A percentile compares a stretch with the other conserved stretches of the same genome.
Conservation (phyloP, 768 basidiomycete species). For the Lactarius quietus region DNA sequence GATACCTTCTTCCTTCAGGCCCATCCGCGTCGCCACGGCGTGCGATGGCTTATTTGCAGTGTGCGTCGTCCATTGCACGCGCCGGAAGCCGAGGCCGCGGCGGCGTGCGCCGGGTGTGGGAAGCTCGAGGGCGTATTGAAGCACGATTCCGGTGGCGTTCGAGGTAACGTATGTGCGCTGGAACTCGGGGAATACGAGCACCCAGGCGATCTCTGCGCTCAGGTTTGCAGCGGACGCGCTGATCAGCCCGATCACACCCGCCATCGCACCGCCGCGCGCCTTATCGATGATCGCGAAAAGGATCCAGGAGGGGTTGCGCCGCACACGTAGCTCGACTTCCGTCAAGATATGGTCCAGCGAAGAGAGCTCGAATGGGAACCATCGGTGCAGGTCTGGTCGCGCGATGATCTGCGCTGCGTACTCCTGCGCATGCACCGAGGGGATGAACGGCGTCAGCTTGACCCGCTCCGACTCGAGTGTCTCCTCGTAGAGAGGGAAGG, state of each 20-base stretch:
- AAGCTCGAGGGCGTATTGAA: conserved; percentile 38
- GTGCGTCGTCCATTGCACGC: conserved; percentile 44
- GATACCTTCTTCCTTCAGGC: conserved; percentile 44
- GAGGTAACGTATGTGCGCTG: conserved; percentile 17
- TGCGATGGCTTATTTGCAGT: conserved; percentile 37
- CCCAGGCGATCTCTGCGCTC: conserved; percentile 11
- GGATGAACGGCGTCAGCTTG: conserved; percentile 40
- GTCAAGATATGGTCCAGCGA: conserved; percentile 28
- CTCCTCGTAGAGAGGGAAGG: conserved; percentile 32
- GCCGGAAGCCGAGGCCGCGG: conserved; percentile 43
- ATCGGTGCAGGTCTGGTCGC: conserved; percentile 31
- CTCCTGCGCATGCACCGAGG: conserved; percentile 33
- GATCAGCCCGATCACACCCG: conserved; percentile 37
- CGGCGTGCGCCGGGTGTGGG: conserved; percentile 15
- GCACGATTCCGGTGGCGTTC: conserved; percentile 37
- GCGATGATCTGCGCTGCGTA: conserved; percentile 31
- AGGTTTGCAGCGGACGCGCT: conserved; percentile 24
- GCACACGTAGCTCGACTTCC: conserved; percentile 27
- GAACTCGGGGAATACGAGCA: conserved; percentile 13
- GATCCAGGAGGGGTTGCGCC: conserved; percentile 25
- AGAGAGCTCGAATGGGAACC: conserved; percentile 33
- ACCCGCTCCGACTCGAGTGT: conserved; percentile 38
- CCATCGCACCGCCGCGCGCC: conserved; percentile 35
- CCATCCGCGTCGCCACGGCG: conserved; percentile 42
- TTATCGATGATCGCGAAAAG: conserved; percentile 42